A percentile compares a stretch with the other conserved stretches of the same genome.
Conservation (phyloP, 371 early-diverging fungal genomes). For the Thermomucor indicae-seudaticae region DNA sequence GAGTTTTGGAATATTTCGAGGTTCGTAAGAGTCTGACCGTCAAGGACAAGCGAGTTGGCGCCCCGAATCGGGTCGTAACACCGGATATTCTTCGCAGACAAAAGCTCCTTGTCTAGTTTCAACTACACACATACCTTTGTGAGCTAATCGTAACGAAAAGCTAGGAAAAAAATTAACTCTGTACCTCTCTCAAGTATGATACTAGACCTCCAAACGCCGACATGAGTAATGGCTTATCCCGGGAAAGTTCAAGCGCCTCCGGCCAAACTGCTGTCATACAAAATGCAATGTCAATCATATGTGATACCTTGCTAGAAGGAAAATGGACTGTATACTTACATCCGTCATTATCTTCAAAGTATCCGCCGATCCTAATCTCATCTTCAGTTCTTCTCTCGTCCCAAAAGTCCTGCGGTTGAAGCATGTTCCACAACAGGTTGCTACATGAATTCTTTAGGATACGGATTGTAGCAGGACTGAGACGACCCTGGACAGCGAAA, state of each 20-base stretch:
- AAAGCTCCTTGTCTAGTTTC: constrained; percentile 81
- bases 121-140: constrained; percentile 36
- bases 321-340: not conserved
- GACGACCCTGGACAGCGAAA: constrained; percentile 33
- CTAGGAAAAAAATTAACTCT: constrained; percentile 1
- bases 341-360: constrained; percentile 52
- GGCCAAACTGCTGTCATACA: constrained; percentile 34
- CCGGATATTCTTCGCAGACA: constrained; percentile 79
- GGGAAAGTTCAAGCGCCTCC: constrained; percentile 25
- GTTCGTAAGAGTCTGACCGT: constrained; percentile 93
- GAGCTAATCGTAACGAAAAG: not conserved
- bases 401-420: constrained; percentile 87
- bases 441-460: constrained; percentile 68
- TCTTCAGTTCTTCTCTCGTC: constrained; percentile 57
- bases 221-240: constrained; percentile 41
- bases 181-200: constrained; percentile 71
- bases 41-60: constrained; percentile 73
- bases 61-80: constrained; percentile 76
- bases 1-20: constrained; percentile 92
- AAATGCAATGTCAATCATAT: not conserved
- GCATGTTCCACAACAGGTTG: constrained; percentile 67
- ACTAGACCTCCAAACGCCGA: constrained; percentile 79
- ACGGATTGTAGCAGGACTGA: constrained; percentile 63
- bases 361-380: constrained; percentile 63
- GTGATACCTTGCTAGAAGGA: not conserved